phyloP scores from a whole-genome alignment of 805 yeast species.

The Wickerhamiella brachini region DNA sequence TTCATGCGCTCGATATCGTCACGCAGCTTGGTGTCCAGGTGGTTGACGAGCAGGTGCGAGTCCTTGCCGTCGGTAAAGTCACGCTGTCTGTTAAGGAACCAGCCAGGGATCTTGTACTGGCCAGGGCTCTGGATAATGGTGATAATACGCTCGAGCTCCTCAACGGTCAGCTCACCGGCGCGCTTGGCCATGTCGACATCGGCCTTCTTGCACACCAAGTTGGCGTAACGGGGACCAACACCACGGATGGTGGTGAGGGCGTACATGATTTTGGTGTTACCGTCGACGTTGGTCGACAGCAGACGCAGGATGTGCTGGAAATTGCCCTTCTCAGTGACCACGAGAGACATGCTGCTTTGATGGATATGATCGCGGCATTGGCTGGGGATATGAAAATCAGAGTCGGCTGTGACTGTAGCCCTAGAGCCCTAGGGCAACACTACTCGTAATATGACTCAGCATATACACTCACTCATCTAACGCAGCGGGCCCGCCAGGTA shows the following conservation, averaged over 20 bases:
- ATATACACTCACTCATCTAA: no score
- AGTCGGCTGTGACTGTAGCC: constrained; percentile 3
- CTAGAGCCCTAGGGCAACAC: background rate
- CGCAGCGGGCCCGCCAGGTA: no score
- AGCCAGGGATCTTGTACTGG: constrained; percentile 97
- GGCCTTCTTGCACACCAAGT: constrained; percentile 99
- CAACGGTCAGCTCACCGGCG: constrained; percentile 99
- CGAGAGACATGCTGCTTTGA: constrained; percentile 59
- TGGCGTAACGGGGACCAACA: constrained; percentile 99
- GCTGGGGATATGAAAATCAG: constrained; percentile 24
- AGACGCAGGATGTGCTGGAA: constrained; percentile 99
- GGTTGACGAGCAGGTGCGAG: constrained; percentile 97
- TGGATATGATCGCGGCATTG: background rate
- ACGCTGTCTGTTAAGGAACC: constrained; percentile 99
- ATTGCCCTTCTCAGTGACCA: constrained; percentile 97
- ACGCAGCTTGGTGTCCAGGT: constrained; percentile 98
- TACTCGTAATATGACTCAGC: no score
- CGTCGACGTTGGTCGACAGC: constrained; percentile 99
- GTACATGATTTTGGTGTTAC: constrained; percentile 99
- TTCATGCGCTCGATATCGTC: constrained; percentile 99
- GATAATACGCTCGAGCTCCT: constrained; percentile 99
- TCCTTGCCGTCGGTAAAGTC: constrained; percentile 98
- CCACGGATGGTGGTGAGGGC: constrained; percentile 99
- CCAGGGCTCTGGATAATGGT: constrained; percentile 99
- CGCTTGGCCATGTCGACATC: constrained; percentile 97